Conservation (phyloP, 805 yeast genomes). For the Cyberlindnera mrakii region DNA sequence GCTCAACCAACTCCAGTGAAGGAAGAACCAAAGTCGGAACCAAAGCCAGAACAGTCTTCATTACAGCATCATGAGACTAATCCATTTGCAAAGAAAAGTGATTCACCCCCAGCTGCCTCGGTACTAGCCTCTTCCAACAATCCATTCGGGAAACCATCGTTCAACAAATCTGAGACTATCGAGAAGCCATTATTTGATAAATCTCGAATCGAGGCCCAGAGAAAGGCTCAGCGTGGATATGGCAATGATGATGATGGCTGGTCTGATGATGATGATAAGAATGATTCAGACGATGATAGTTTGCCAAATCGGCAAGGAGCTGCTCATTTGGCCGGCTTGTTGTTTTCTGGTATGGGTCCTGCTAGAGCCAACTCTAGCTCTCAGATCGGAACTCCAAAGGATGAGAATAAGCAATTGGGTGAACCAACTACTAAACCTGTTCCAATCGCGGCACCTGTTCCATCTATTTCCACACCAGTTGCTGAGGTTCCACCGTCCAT, state of each 20-base stretch:
- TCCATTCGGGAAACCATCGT: conserved; percentile 54
- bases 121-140: conserved; percentile 29
- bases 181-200: conserved; percentile 38
- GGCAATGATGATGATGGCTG: conserved; percentile 30
- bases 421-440: conserved; percentile 24
- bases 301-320: conserved; percentile 26
- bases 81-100: conserved; percentile 19
- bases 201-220: conserved; percentile 59
- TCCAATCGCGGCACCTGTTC: conserved; percentile 25
- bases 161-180: conserved; percentile 18
- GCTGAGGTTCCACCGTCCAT: conserved; percentile 7
- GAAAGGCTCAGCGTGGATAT: conserved; percentile 59
- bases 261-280: conserved; percentile 28
- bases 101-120: conserved; percentile 5
- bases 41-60: neutral
- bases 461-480: conserved; percentile 15
- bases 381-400: conserved; percentile 17
- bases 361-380: conserved; percentile 14
- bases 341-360: conserved; percentile 24
- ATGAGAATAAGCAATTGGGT: conserved; percentile 14
- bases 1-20: conserved; percentile 15
- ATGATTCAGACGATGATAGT: conserved; percentile 27
- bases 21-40: conserved; percentile 3
- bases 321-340: conserved; percentile 24
- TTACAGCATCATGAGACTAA: conserved; percentile 20